These are phyloP conservation scores for Basidiobolus meristosporus DNA, from an alignment of 371 early-diverging fungal species.

Conservation along the genomic window DNA sequence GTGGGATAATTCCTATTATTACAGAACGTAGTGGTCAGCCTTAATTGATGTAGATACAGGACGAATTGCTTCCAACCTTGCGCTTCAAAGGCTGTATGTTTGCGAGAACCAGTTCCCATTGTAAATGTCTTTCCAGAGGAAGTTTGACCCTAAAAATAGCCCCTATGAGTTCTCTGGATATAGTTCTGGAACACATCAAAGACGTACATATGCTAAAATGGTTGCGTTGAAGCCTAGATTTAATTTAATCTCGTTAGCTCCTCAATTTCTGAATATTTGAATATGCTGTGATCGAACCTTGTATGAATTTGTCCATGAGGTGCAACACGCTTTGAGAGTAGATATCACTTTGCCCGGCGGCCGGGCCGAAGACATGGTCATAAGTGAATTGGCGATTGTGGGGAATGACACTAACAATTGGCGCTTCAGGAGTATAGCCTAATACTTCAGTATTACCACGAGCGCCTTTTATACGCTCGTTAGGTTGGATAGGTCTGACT, in stretches of 20 bases:
- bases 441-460: slow-evolving; percentile 9
- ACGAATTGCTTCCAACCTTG: slow-evolving; percentile 2
- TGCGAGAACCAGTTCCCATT: slow-evolving; percentile 66
- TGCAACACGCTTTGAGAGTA: slow-evolving; percentile 44
- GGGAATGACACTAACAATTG: slow-evolving; percentile 36
- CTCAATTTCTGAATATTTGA: too few relatives aligned
- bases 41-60: slow-evolving; percentile 1
- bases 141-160: slow-evolving; percentile 94
- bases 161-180: too few relatives aligned
- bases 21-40: too few relatives aligned
- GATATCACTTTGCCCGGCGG: slow-evolving; percentile 46
- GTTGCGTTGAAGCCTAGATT: slow-evolving; percentile 22
- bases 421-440: slow-evolving; percentile 29
- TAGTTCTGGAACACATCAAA: too few relatives aligned
- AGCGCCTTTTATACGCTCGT: slow-evolving; percentile 1
- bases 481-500: not conserved
- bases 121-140: slow-evolving; percentile 98
- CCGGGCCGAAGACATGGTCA: slow-evolving; percentile 54
- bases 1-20: slow-evolving; percentile 81
- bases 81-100: slow-evolving; percentile 3
- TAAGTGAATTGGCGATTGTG: slow-evolving; percentile 49
- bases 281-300: too few relatives aligned
- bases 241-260: too few relatives aligned
- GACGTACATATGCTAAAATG: slow-evolving; percentile 18
- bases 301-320: slow-evolving; percentile 68